phyloP scores from a whole-genome alignment of 2,329 filamentous ascomycete species.

The Ophiocordyceps camponoti-leonardi region DNA sequence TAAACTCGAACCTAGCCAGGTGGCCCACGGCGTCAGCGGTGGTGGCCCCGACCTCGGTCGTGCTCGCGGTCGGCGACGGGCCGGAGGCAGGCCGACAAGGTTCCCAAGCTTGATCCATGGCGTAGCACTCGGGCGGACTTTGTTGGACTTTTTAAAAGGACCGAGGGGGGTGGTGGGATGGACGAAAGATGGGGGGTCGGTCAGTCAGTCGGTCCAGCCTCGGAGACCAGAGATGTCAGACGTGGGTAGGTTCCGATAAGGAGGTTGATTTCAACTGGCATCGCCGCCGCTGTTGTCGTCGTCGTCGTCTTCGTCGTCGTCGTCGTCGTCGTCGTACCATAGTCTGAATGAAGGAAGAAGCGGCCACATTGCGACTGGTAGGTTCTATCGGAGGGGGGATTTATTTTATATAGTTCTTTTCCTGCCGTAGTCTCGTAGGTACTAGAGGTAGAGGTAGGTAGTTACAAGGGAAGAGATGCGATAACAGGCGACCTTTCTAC shows the following conservation, averaged over 20 bases:
- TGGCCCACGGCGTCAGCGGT: slow-evolving; percentile 12
- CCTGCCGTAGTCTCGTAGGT: too few species aligned
- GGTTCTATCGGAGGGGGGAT: not conserved
- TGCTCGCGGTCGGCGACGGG: slow-evolving; percentile 1
- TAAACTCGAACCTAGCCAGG: slow-evolving; percentile 68
- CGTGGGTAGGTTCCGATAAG: not conserved
- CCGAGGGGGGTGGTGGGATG: not conserved
- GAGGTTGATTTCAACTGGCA: not conserved
- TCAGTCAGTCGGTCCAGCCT: not conserved
- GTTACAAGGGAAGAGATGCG: too few species aligned
- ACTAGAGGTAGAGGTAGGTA: too few species aligned
- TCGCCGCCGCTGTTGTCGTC: too few species aligned
- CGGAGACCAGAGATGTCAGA: too few species aligned
- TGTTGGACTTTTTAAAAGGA: slow-evolving; percentile 1
- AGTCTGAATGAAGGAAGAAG: too few species aligned
- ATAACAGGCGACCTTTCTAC: too few species aligned
- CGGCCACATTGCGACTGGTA: not conserved
- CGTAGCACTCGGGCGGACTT: slow-evolving; percentile 2
- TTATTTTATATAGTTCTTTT: too few species aligned
- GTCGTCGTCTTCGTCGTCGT: too few species aligned
- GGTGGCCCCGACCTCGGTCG: not conserved
- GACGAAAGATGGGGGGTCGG: not conserved
- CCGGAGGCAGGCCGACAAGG: slow-evolving; percentile 13
- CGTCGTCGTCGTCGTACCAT: not conserved
- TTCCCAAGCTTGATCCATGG: slow-evolving; percentile 15